These are phyloP conservation scores for Xylaria sp. DNA, from an alignment of 2,329 filamentous ascomycete genomes.

Conservation along the genomic window DNA sequence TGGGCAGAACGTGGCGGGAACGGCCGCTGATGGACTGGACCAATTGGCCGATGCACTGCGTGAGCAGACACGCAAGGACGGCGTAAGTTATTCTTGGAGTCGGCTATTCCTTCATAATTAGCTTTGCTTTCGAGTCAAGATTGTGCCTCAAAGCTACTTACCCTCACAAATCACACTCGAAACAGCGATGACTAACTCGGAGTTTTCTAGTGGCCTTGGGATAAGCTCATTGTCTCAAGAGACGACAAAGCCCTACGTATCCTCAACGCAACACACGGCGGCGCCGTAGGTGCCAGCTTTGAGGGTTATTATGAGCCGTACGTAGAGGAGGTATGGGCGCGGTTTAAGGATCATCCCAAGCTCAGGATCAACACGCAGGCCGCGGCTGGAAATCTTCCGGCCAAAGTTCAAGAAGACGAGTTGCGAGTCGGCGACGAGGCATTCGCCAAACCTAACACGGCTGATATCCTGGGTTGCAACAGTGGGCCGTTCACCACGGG, in stretches of 20 bases:
- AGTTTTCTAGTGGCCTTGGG: conserved; percentile 63
- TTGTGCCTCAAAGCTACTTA: not conserved
- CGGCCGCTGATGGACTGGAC: conserved; percentile 66
- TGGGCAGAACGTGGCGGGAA: conserved; percentile 65
- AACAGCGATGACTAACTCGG: not conserved
- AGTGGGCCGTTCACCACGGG: conserved; percentile 67
- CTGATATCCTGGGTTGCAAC: conserved; percentile 74
- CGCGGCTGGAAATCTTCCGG: conserved; percentile 60
- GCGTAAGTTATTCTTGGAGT: conserved; percentile 37
- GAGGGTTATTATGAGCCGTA: conserved; percentile 56
- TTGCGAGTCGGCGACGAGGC: conserved; percentile 52
- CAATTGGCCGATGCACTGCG: conserved; percentile 63
- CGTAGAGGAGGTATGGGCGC: conserved; percentile 56
- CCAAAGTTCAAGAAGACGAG: conserved; percentile 59
- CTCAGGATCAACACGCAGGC: conserved; percentile 72
- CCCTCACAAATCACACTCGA: not conserved
- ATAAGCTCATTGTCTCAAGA: conserved; percentile 60
- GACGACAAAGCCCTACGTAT: conserved; percentile 52
- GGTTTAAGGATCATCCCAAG: conserved; percentile 52
- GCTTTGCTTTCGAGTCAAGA: not conserved
- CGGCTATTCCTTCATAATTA: not conserved
- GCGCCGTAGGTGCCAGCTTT: conserved; percentile 57
- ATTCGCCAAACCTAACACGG: conserved; percentile 67
- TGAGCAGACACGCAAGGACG: conserved; percentile 65
- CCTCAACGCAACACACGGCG: conserved; percentile 57